Evolutionary conservation across 768 basidiomycete genomes (phyloP).

Genomic region (Lactarius evosmus): DNA sequence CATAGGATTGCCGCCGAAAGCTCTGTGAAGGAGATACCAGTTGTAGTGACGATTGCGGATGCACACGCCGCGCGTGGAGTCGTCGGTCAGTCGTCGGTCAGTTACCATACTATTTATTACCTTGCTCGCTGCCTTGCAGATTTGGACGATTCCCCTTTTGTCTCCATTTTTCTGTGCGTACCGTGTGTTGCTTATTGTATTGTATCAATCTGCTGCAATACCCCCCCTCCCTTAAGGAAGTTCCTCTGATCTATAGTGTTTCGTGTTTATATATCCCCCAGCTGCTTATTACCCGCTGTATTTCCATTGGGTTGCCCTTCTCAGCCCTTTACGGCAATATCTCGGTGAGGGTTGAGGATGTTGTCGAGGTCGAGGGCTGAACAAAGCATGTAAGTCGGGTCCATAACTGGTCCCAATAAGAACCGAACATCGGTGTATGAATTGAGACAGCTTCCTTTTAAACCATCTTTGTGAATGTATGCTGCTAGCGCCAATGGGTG

Average conservation of each 20-base stretch:
- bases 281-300: background rate
- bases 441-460: too few relatives aligned
- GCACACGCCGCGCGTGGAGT: background rate
- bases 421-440: too few relatives aligned
- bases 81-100: background rate
- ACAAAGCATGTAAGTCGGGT: too few relatives aligned
- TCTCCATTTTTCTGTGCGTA: background rate
- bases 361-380: too few relatives aligned
- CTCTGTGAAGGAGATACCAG: background rate
- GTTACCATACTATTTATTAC: background rate
- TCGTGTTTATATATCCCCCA: background rate
- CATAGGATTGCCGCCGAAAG: background rate
- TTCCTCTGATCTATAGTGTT: background rate
- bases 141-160: background rate
- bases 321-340: too few relatives aligned
- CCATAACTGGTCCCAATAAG: too few relatives aligned
- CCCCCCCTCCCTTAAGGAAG: background rate
- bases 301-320: background rate
- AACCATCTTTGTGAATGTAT: too few relatives aligned
- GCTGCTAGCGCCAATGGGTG: too few relatives aligned
- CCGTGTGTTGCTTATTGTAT: background rate
- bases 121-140: background rate
- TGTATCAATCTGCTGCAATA: conserved; percentile 9
- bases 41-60: background rate
- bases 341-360: too few relatives aligned